Evolutionary conservation across 2,329 filamentous ascomycete species (phyloP), one percentile per base, ranked within the genome.

Genomic region (Metarhizium robertsii): DNA sequence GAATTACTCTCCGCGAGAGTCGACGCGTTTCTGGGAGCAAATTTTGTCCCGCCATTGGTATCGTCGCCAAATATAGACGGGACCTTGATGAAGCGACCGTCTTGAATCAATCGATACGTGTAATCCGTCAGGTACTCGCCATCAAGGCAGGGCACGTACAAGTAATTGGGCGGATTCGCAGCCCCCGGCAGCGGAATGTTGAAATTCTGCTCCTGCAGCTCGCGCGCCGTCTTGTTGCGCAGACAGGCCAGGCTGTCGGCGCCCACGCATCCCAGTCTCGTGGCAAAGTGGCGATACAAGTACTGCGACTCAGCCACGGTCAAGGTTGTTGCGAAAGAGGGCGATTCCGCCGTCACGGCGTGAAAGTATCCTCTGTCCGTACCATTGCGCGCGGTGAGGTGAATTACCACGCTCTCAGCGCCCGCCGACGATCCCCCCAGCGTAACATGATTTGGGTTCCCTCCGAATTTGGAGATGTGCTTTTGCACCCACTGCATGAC

Each of bases 391-490:
- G 79, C 79, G 1, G 73, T 80, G 46, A 90, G 74, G 29, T 88
- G 83, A 40, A 87, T 73, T 32, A 75, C 79, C n/a, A 90, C 76
- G 4, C 83, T 84, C 1, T 76, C 81, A 3, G 77, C 87, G 3
- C 87, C 87, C 2, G 87, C 86, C 53, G 83, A 87, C 58, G 78
- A 81, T 10, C 88, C 88, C 16, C 82, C 85, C 0, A 90, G 71
- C 0, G 85, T 81, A 10, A 90, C 84, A 60, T 87, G 85, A 0
- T 74, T 64, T 1, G 86, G 84, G 60, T 90, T 73, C 29, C 87
- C 87, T 4, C 87, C 87, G 61, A 92, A 91, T 66, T 80, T 66
- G 3, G 66, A 57, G 46, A 90, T 87, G 66, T 90, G 72, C 34
- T 79, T 72, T 59, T 87, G 79, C 1, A 89, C 79, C 88, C 87